Conservation (phyloP, 306 rosid genomes). For the Aeschynomene evenia region DNA sequence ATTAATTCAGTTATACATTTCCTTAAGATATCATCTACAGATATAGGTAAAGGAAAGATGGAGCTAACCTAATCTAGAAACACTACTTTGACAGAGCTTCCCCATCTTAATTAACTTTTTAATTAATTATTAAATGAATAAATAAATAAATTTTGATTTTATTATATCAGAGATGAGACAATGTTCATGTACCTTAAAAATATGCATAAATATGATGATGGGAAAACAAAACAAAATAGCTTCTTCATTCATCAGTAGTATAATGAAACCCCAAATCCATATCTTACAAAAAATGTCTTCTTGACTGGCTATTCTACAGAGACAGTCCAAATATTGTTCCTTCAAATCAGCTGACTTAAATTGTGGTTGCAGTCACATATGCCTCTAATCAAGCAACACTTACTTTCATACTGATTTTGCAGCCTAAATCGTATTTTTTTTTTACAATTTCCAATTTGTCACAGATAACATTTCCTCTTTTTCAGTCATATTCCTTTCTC, state of each 20-base stretch:
- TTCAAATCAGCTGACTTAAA: conserved; percentile 28
- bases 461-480: conserved; percentile 8
- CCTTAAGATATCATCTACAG: neutral
- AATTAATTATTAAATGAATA: neutral
- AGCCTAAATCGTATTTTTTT: neutral
- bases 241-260: conserved; percentile 24
- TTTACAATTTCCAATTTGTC: conserved; percentile 33
- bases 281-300: conserved; percentile 20
- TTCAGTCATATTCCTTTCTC: neutral
- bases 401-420: conserved; percentile 25
- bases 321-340: conserved; percentile 32
- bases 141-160: conserved; percentile 24
- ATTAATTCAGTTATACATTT: neutral
- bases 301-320: conserved; percentile 9
- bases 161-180: conserved; percentile 16
- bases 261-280: neutral
- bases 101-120: neutral
- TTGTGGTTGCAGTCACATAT: conserved; percentile 14
- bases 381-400: conserved; percentile 25
- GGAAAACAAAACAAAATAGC: conserved; percentile 23
- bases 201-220: neutral
- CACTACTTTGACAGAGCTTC: neutral
- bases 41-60: neutral
- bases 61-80: conserved; percentile 2
- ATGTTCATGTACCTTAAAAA: conserved; percentile 19